Base-by-base conservation (phyloP, 2,329 filamentous ascomycete genomes). In the Penicillium aurantiogriseum region DNA sequence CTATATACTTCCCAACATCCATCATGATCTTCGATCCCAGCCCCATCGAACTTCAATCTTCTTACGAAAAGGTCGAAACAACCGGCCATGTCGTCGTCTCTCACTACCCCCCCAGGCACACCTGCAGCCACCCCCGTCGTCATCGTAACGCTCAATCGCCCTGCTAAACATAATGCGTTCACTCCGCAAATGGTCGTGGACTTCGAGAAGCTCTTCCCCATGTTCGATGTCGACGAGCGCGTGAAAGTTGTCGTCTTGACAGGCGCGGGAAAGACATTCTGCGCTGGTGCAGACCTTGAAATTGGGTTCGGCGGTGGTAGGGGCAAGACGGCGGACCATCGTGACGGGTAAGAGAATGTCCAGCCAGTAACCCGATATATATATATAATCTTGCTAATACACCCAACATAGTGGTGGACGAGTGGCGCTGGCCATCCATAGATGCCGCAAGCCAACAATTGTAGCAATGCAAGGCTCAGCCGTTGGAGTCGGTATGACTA, bases 141-240 rank as follows among this genome's bases (percentile, higher is more conserved):
- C 33, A 67, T 83, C 29, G 65, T 86, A 55, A 77, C 79, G 15
- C 70, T 85, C 58, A 81, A 83, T 70, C 77, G 84, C 3, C 83
- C 81, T 2, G 74, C 77, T 45, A 85, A 86, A 68, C 77, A 82
- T 54, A 87, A 86, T 75, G 83, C 84, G 10, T 79, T 86, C 56
- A 85, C 82, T 2, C 74, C 77, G 54, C 68, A 70, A 46, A 79
- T 85, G 72, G 80, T 83, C 61, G 65, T 68, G 55, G 75, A 83
- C 46, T 70, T 84, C 5, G 71, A 71, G 52, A 65, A 55, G 47
- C 68, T 67, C 23, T 74, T 67, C 47, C 62, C 61, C 5, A 58
- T 70, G 54, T 68, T 84, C 66, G 80, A 84, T 59, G 70, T 78
- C 25, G 83, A 85, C 58, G 78, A 82, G 52, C 76, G 82, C 6